Evolutionary conservation across 768 basidiomycete species (phyloP).

Genomic region (Baorangia bicolor): DNA sequence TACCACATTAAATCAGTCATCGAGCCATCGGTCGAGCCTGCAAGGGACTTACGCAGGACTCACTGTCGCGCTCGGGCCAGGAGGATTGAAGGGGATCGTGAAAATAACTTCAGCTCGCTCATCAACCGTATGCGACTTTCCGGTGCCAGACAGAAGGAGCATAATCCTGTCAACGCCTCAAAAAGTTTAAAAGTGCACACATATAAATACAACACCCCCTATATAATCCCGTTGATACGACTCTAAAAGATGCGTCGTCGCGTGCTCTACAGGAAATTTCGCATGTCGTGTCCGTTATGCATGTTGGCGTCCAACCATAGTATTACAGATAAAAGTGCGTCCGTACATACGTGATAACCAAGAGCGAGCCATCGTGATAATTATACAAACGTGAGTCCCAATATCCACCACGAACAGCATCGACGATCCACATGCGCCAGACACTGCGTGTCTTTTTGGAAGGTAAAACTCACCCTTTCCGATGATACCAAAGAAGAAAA

Average conservation of each 20-base stretch:
- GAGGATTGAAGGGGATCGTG: no score
- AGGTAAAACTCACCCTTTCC: not conserved
- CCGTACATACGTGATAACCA: slow-evolving; percentile 15
- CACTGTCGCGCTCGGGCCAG: no score
- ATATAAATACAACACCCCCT: not conserved
- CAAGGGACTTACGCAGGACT: not conserved
- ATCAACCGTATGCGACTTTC: no score
- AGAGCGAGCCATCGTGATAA: slow-evolving; percentile 11
- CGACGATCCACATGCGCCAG: slow-evolving; percentile 15
- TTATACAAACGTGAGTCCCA: slow-evolving; percentile 20
- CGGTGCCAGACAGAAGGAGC: no score
- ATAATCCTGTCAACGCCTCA: no score
- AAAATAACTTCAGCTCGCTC: not conserved
- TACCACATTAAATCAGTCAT: no score
- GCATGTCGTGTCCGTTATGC: not conserved
- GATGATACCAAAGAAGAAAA: slow-evolving; percentile 3
- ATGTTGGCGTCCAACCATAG: not conserved
- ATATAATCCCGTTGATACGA: no score
- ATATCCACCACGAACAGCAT: slow-evolving; percentile 11
- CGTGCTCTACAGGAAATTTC: not conserved
- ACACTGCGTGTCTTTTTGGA: not conserved
- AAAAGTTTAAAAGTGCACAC: not conserved
- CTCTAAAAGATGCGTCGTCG: not conserved
- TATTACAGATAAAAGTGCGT: slow-evolving; percentile 23
- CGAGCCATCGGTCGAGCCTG: no score